Evolutionary conservation across 345 rosid species (phyloP), one percentile per base, ranked within the genome.

Genomic region (Garcia nutans): DNA sequence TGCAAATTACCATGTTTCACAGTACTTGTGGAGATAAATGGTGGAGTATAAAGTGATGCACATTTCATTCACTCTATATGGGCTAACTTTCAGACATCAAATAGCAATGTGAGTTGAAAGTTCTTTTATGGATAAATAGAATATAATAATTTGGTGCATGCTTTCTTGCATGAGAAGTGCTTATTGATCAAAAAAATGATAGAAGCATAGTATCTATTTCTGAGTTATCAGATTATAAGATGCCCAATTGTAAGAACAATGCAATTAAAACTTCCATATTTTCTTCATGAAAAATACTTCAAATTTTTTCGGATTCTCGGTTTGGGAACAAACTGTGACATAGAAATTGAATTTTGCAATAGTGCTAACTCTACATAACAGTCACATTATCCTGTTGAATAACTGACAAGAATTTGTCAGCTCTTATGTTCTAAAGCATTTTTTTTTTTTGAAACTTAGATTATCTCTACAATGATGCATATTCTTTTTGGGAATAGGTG

Each of bases 11-110:
- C 37, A 33, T 62, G 41, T 9, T 83, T 59, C 81, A 78, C 88
- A 95, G 99, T 95, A 88, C 78, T 74, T 95, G 62, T 91, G 96
- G 97, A 91, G 91, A n/a, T n/a, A 86, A 87, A 87, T 75, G 96
- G 94, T 74, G 99, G 97, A 28, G 85, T 89, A 60, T 88, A 87
- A 80, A 83, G 87, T 83, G 76, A 86, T 41, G 81, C 74, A 66
- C 85, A 82, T 70, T 67, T 91, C 24, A 81, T 93, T 77, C 99
- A 92, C 85, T 91, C 99, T 65, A 92, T 95, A 11, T 95, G 99
- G 99, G 99, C 92, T 70, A 95, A 95, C 85, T 95, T 95, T 82
- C 99, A 95, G 92, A 91, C 97, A 44, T 92, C 99, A 66, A 78
- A 92, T 75, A 95, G 84, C 80, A 92, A 95, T 83, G 99, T 92